Conservation (phyloP, 208 protist genomes). For the Trypanosoma lewisi region DNA sequence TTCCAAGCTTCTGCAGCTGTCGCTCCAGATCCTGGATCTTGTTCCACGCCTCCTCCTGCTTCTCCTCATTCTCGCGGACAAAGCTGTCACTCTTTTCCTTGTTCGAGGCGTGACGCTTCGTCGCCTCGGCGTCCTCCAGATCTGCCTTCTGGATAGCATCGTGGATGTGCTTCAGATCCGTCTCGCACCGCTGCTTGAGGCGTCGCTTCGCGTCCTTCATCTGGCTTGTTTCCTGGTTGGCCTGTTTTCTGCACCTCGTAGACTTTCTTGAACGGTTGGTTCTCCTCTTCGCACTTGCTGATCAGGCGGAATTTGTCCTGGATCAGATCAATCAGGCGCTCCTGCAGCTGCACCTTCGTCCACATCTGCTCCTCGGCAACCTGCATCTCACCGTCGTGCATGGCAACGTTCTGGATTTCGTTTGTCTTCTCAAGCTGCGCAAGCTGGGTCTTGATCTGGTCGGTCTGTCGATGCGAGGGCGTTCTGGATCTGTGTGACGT, state of each 20-base stretch:
- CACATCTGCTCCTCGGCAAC: constrained; percentile 84
- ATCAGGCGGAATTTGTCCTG: constrained; percentile 81
- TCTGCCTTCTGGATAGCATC: constrained; percentile 59
- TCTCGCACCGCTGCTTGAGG: constrained; percentile 60
- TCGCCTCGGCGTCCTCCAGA: constrained; percentile 50
- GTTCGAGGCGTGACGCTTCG: constrained; percentile 42
- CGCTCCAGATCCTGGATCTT: constrained; percentile 59
- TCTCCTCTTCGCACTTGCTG: constrained; percentile 75
- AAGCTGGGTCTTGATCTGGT: constrained; percentile 80
- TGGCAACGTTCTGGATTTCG: constrained; percentile 78
- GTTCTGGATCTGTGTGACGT: constrained; percentile 73
- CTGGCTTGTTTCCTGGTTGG: constrained; percentile 50
- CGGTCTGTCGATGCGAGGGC: constrained; percentile 69
- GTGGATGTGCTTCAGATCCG: constrained; percentile 60
- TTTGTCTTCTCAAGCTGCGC: constrained; percentile 76
- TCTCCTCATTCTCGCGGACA: constrained; percentile 45
- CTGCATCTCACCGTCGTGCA: constrained; percentile 84
- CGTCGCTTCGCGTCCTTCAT: constrained; percentile 62
- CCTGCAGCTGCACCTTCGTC: constrained; percentile 81
- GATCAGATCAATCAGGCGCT: constrained; percentile 72
- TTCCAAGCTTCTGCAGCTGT: constrained; percentile 47
- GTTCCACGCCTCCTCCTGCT: constrained; percentile 54
- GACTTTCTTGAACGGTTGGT: constrained; percentile 72
- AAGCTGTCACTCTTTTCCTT: constrained; percentile 54
- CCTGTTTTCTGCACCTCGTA: constrained; percentile 69